Evolutionary conservation across 2,329 filamentous ascomycete species (phyloP).

Genomic region (Teratosphaeria epicoccoides): DNA sequence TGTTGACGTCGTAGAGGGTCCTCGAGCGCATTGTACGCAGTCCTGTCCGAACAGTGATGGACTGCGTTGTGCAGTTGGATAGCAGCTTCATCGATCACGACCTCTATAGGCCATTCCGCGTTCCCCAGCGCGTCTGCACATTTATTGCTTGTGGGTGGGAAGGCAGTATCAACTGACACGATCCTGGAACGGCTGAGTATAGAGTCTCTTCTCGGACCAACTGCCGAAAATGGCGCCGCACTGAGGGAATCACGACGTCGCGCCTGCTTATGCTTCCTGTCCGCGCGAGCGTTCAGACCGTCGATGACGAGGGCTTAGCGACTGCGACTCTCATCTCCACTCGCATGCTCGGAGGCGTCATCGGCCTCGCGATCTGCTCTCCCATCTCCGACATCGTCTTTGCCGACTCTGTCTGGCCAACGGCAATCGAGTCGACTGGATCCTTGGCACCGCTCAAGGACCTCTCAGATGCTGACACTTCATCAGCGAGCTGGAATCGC

Average conservation of each 20-base stretch:
- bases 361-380: not conserved
- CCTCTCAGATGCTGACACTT: not conserved
- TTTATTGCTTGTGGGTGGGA: no score
- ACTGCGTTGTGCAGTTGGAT: no score
- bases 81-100: no score
- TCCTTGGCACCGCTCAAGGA: not conserved
- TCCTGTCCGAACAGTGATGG: no score
- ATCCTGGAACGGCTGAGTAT: no score
- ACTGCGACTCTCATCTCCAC: not conserved
- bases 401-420: not conserved
- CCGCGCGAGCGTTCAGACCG: not conserved
- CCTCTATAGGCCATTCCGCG: no score
- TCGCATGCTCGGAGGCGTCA: not conserved
- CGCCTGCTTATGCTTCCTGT: not conserved
- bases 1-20: no score
- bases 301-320: not conserved
- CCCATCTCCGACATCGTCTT: not conserved
- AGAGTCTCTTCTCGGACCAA: no score
- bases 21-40: no score
- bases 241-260: not conserved
- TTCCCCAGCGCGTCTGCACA: no score
- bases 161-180: no score
- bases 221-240: no score
- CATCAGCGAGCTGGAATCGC: not conserved
- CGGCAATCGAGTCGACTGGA: not conserved